These are phyloP conservation scores for Ostreobium quekettii DNA, from an alignment of 139 green algal species.

Conservation along the genomic window DNA sequence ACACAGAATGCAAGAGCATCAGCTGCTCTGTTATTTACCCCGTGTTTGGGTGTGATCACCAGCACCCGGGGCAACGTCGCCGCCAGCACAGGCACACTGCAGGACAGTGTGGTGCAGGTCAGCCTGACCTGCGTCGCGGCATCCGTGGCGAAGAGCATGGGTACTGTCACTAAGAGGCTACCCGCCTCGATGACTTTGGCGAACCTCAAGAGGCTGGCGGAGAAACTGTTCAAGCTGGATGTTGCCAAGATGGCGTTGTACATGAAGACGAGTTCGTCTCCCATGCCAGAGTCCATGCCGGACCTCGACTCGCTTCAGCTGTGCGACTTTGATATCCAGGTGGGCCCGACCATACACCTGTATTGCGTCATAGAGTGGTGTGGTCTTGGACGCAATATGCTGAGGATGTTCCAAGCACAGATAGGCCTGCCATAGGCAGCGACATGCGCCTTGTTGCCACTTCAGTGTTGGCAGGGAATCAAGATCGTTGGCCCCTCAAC, in stretches of 20 bases:
- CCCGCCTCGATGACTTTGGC: conserved; percentile 1
- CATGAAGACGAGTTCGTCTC: background rate
- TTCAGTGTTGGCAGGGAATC: no score
- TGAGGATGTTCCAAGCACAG: no score
- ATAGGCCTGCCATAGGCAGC: no score
- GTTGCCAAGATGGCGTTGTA: conserved; percentile 9
- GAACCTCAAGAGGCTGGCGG: conserved; percentile 3
- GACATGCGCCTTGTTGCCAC: no score
- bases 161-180: conserved; percentile 4
- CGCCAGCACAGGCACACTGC: background rate
- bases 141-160: conserved; percentile 8
- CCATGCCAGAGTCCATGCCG: conserved; percentile 4
- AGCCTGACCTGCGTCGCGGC: conserved; percentile 10
- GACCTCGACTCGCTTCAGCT: conserved; percentile 3
- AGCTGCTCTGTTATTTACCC: no score
- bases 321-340: conserved; percentile 6
- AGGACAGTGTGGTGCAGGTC: conserved; percentile 6
- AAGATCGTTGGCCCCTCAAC: no score
- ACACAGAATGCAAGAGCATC: no score
- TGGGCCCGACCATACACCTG: no score
- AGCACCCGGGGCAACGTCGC: no score
- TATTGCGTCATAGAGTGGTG: no score
- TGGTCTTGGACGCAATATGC: no score
- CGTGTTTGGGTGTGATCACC: no score
- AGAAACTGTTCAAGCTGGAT: conserved; percentile 13